Evolutionary conservation across 2,329 filamentous ascomycete species (phyloP).

Genomic region (Neonectria sp.): DNA sequence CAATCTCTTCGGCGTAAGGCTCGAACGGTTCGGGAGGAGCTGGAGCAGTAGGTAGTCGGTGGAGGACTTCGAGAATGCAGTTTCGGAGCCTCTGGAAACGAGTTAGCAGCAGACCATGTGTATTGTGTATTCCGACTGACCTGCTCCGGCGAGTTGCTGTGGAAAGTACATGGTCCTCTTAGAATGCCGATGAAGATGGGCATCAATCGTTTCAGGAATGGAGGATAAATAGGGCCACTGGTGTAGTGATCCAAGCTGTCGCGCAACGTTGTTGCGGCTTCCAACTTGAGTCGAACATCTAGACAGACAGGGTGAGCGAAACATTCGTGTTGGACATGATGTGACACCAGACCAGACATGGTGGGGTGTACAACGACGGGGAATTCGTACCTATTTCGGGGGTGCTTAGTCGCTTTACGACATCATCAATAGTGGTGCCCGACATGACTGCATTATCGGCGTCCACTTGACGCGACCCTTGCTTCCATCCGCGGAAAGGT

Average conservation of each 20-base stretch:
- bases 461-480: slow-evolving; percentile 52
- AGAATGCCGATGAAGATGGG: slow-evolving; percentile 91
- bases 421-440: slow-evolving; percentile 73
- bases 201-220: slow-evolving; percentile 89
- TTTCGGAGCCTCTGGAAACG: slow-evolving; percentile 83
- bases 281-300: slow-evolving; percentile 88
- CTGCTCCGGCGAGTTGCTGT: slow-evolving; percentile 92
- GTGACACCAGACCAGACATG: slow-evolving; percentile 37
- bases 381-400: slow-evolving; percentile 67
- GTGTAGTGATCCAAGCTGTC: slow-evolving; percentile 94
- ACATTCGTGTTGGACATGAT: slow-evolving; percentile 22
- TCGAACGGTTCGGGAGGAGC: slow-evolving; percentile 86
- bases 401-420: slow-evolving; percentile 72
- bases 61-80: slow-evolving; percentile 93
- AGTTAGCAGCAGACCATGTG: slow-evolving; percentile 34
- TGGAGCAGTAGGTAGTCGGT: slow-evolving; percentile 82
- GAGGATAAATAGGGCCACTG: slow-evolving; percentile 80
- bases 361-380: slow-evolving; percentile 22
- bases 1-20: slow-evolving; percentile 88
- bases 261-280: slow-evolving; percentile 87
- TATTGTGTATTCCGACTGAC: slow-evolving; percentile 60
- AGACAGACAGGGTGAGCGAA: slow-evolving; percentile 27
- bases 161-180: slow-evolving; percentile 89
- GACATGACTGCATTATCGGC: slow-evolving; percentile 72
- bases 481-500: slow-evolving; percentile 54